Evolutionary conservation across 371 early-diverging fungal species (phyloP).

Genomic region (Homolaphlyctis polyrhiza): DNA sequence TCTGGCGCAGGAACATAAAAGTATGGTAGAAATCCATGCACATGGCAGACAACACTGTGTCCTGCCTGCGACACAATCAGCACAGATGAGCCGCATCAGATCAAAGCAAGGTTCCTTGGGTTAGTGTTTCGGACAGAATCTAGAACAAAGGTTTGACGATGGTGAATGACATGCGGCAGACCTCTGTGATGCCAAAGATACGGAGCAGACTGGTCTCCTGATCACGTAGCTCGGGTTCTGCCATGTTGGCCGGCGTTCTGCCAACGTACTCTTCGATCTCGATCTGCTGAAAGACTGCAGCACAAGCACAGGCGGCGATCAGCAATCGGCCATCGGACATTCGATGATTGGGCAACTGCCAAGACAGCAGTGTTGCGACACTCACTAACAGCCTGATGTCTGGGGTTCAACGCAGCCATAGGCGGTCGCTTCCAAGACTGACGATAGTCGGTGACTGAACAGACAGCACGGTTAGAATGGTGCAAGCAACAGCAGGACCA

Average conservation of each 20-base stretch:
- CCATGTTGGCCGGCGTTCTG: not conserved
- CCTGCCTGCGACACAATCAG: slow-evolving; percentile 47
- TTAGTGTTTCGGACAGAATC: not conserved
- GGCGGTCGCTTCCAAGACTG: not conserved
- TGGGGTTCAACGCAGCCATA: not conserved
- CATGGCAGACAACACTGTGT: slow-evolving; percentile 87
- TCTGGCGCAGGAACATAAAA: slow-evolving; percentile 91
- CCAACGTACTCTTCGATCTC: slow-evolving; percentile 74
- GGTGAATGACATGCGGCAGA: slow-evolving; percentile 25
- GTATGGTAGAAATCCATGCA: slow-evolving; percentile 87
- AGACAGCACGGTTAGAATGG: no score
- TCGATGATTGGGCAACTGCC: not conserved
- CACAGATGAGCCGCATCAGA: not conserved
- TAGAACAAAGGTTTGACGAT: not conserved
- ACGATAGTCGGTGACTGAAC: not conserved
- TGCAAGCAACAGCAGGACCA: not conserved
- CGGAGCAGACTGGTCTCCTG: slow-evolving; percentile 54
- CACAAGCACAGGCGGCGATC: no score
- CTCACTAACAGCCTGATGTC: not conserved
- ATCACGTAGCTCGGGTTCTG: not conserved
- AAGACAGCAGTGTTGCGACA: not conserved
- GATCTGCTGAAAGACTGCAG: slow-evolving; percentile 90
- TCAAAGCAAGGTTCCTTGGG: not conserved
- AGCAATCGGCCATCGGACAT: not conserved
- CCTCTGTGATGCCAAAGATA: slow-evolving; percentile 86